Evolutionary conservation across 306 rosid species (phyloP).

Genomic region (Pterocarpus santalinus): DNA sequence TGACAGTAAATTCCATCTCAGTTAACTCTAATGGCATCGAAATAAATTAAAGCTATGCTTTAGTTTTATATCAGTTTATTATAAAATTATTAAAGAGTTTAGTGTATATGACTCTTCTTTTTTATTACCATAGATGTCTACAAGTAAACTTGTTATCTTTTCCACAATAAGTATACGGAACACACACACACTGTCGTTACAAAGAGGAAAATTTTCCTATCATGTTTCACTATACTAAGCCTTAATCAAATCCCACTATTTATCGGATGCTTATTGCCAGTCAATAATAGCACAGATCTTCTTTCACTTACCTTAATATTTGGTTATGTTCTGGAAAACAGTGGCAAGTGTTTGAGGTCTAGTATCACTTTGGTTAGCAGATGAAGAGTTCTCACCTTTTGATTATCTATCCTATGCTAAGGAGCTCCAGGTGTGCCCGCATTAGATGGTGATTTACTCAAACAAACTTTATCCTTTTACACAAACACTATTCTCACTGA

Average conservation of each 20-base stretch:
- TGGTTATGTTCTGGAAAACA: slow-evolving; percentile 42
- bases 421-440: slow-evolving; percentile 61
- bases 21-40: background rate
- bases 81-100: background rate
- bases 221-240: background rate
- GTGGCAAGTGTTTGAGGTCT: slow-evolving; percentile 82
- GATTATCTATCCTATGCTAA: slow-evolving; percentile 67
- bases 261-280: slow-evolving; percentile 3
- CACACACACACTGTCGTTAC: background rate
- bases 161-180: slow-evolving; percentile 13
- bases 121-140: background rate
- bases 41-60: too few species aligned
- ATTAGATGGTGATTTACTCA: background rate
- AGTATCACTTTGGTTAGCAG: slow-evolving; percentile 79
- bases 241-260: slow-evolving; percentile 18
- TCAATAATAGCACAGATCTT: background rate
- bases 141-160: background rate
- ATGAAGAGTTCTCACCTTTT: slow-evolving; percentile 69
- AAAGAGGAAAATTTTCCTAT: background rate
- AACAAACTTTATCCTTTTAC: background rate
- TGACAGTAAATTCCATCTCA: background rate
- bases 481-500: background rate
- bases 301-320: slow-evolving; percentile 13
- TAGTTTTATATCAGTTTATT: background rate
- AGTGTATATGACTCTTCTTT: background rate